Conservation (phyloP, 2,329 filamentous ascomycete species). For the Hypocrella siamensis region DNA sequence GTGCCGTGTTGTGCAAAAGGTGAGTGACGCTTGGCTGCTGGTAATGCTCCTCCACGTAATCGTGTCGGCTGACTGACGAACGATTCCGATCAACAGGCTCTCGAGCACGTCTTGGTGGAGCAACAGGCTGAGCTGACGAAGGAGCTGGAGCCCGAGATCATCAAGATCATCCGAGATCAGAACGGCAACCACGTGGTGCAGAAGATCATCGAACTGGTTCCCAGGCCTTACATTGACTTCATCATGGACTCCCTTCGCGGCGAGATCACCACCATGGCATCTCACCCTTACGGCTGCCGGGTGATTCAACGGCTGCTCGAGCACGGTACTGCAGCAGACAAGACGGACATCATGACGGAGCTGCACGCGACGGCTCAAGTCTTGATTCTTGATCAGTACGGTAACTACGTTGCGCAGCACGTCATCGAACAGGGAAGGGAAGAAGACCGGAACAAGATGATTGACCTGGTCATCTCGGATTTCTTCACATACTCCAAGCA, state of each 20-base stretch:
- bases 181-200: conserved; percentile 97
- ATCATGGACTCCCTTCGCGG: conserved; percentile 69
- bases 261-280: conserved; percentile 57
- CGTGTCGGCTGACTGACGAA: conserved; percentile 5
- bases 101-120: conserved; percentile 82
- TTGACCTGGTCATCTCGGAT: conserved; percentile 55
- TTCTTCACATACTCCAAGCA: conserved; percentile 72
- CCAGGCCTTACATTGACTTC: conserved; percentile 65
- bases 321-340: conserved; percentile 57
- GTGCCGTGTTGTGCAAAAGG: conserved; percentile 91
- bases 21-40: conserved; percentile 16
- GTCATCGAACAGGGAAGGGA: conserved; percentile 65
- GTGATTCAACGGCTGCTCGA: conserved; percentile 90
- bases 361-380: conserved; percentile 55
- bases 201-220: conserved; percentile 73
- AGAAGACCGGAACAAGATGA: conserved; percentile 58
- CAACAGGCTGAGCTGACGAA: conserved; percentile 74
- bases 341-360: conserved; percentile 58
- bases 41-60: neutral
- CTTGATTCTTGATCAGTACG: conserved; percentile 75
- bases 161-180: conserved; percentile 67
- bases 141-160: conserved; percentile 63
- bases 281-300: conserved; percentile 76
- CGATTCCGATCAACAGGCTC: conserved; percentile 38
- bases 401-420: conserved; percentile 94